Evolutionary conservation across 768 basidiomycete species (phyloP).

Genomic region (Suillus paluster): DNA sequence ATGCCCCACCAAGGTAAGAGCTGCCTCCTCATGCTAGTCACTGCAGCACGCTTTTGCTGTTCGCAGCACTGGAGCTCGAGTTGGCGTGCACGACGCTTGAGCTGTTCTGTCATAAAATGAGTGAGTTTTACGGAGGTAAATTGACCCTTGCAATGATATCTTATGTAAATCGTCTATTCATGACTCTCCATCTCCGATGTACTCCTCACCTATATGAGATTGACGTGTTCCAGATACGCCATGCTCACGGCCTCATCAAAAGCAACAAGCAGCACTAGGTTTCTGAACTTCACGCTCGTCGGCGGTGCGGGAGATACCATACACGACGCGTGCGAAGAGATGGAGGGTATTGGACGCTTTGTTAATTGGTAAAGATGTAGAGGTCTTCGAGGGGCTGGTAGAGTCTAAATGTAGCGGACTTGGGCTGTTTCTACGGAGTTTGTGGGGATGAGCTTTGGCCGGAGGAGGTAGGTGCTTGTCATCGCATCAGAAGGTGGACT

Average conservation of each 20-base stretch:
- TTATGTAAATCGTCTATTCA: slow-evolving; percentile 94
- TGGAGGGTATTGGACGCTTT: slow-evolving; percentile 98
- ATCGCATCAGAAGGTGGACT: no score
- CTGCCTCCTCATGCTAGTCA: slow-evolving; percentile 50
- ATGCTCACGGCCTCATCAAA: slow-evolving; percentile 96
- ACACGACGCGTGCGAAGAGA: slow-evolving; percentile 91
- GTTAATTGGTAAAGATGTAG: slow-evolving; percentile 96
- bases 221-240: slow-evolving; percentile 83
- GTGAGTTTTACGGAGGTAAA: slow-evolving; percentile 11
- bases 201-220: slow-evolving; percentile 77
- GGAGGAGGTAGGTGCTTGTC: slow-evolving; percentile 63
- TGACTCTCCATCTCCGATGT: slow-evolving; percentile 90
- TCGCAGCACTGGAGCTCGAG: slow-evolving; percentile 97
- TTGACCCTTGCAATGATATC: slow-evolving; percentile 95
- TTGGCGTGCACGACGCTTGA: slow-evolving; percentile 96
- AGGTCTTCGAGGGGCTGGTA: slow-evolving; percentile 97
- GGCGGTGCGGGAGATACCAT: slow-evolving; percentile 84
- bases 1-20: slow-evolving; percentile 70
- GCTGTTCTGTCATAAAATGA: slow-evolving; percentile 67
- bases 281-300: slow-evolving; percentile 90
- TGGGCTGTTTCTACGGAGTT: slow-evolving; percentile 95
- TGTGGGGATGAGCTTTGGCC: slow-evolving; percentile 94
- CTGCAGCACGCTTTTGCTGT: slow-evolving; percentile 78
- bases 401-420: slow-evolving; percentile 94
- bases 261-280: slow-evolving; percentile 84